Evolutionary conservation across 768 basidiomycete genomes (phyloP), one percentile per base, ranked within the genome.

Genomic region (Trametes gibbosa): DNA sequence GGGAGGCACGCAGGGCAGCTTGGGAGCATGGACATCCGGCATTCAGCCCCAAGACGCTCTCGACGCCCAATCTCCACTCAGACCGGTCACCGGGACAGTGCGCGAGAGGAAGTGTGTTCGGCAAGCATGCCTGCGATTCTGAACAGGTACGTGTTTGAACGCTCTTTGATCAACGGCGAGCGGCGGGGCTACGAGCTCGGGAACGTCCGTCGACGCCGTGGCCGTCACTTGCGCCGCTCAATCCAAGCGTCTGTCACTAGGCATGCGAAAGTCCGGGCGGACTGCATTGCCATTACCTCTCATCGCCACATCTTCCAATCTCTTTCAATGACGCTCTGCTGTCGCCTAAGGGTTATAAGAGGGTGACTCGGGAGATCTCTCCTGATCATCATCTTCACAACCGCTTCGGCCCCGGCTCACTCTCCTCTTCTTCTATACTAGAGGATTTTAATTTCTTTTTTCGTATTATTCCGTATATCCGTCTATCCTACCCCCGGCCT

Each of bases 201-300:
- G 53, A 56, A 56, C 46, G 14, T 40, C 25, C 54, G 53, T 32
- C n/a, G 53, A 13, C 34, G 27, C 53, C 27, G 54, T 47, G 32
- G 19, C 54, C 13, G 54, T 16, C 46, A 48, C 46, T 56, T 56
- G 46, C 46, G 46, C 54, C 54, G 54, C 54, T 56, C 54, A 49
- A 56, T 49, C 54, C 54, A 56, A 49, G 54, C 54, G 54, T 49
- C 54, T 49, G 54, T 56, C 54, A 29, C 47, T 24, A 56, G 46
- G 32, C 54, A 56, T 56, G 47, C 54, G 46, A 40, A 56, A 29
- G 17, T 13, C 37, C 37, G 35, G 10, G 45, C 46, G 54, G 54
- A 51, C 56, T 51, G 49, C 50, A 50, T 58, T 45, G 49, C 50
- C 48, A 50, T 50, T 49, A 2, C 16, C 10, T 42, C 45, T 56